phyloP scores from a whole-genome alignment of 2,329 filamentous ascomycete genomes.

The Trichoderma hamatum region DNA sequence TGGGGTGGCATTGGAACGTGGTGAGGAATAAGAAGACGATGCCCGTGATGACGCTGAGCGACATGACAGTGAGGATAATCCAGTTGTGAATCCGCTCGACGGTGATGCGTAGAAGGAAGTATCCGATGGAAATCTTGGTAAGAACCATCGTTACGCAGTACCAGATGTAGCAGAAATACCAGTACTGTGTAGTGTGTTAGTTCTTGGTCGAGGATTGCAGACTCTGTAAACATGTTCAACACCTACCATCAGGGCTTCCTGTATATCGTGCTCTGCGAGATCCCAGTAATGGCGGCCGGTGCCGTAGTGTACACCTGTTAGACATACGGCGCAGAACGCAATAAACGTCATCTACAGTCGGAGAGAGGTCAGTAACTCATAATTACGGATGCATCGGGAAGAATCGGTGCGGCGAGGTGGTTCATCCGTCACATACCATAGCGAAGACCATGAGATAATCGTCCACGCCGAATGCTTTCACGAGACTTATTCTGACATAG shows the following conservation, averaged over 20 bases:
- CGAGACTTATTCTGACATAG: neutral
- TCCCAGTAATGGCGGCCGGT: neutral
- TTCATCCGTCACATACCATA: neutral
- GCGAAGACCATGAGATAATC: neutral
- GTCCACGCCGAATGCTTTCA: neutral
- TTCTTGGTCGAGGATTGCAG: neutral
- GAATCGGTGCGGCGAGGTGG: neutral
- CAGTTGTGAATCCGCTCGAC: neutral
- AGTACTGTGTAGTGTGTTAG: neutral
- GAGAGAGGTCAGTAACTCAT: neutral
- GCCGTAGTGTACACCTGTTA: neutral
- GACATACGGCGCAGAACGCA: neutral
- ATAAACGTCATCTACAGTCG: neutral
- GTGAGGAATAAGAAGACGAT: neutral
- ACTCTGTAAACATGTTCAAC: neutral
- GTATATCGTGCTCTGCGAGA: neutral
- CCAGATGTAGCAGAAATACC: neutral
- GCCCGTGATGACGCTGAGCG: neutral
- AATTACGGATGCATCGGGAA: neutral
- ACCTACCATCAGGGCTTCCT: neutral
- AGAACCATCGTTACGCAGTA: neutral
- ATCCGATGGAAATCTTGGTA: neutral
- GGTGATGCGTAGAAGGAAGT: neutral
- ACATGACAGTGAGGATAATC: neutral
- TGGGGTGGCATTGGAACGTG: neutral